phyloP scores from a whole-genome alignment of 116 monocot genomes.

The Zostera marina region DNA sequence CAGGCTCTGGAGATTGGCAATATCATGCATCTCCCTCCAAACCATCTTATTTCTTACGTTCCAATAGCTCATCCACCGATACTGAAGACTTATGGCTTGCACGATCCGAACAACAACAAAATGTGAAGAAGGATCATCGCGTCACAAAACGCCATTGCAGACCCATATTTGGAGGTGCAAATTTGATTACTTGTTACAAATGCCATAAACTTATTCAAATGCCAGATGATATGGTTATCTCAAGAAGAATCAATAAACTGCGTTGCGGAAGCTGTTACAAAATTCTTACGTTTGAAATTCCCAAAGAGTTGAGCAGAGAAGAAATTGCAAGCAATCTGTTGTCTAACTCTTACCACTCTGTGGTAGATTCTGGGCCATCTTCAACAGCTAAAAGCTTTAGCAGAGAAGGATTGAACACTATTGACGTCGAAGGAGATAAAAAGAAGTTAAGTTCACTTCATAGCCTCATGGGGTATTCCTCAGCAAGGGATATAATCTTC shows the following conservation, averaged over 20 bases:
- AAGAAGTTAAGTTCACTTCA: background rate
- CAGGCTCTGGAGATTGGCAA: background rate
- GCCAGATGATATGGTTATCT: conserved; percentile 15
- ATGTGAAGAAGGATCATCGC: conserved; percentile 1
- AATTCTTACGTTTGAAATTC: background rate
- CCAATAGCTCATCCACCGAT: background rate
- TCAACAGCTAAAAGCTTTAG: too few species aligned
- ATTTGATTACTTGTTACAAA: conserved; percentile 11
- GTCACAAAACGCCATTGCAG: conserved; percentile 13
- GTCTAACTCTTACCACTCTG: background rate
- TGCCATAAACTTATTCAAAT: conserved; percentile 11
- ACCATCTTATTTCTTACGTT: background rate
- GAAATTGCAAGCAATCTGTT: background rate
- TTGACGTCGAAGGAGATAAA: background rate
- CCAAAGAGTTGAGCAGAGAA: background rate
- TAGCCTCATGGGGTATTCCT: conserved; percentile 3
- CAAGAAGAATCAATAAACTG: conserved; percentile 1
- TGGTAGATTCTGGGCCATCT: background rate
- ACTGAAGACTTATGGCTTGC: background rate
- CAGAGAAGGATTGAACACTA: too few species aligned
- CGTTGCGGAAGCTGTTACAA: background rate
- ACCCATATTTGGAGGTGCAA: conserved; percentile 12
- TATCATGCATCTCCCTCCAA: background rate
- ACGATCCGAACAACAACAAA: background rate
- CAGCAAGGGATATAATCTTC: background rate